These are phyloP conservation scores for Rubia peregrina DNA, from an alignment of 305 asterid genomes.

Conservation along the genomic window DNA sequence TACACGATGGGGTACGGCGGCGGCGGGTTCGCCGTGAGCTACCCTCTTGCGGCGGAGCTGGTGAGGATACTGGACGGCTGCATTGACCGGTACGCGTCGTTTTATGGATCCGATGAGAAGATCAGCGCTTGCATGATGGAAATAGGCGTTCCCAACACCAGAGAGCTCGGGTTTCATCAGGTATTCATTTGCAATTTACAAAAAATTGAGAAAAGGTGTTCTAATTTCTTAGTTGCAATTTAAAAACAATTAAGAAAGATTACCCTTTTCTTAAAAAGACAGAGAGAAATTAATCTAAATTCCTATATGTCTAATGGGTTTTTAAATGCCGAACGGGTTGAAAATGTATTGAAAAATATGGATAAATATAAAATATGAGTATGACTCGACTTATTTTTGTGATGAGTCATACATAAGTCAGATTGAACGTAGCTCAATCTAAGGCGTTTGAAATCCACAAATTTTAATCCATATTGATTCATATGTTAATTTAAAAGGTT, in stretches of 20 bases:
- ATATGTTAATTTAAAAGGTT: too few relatives aligned
- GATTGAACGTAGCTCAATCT: too few relatives aligned
- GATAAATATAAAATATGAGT: too few relatives aligned
- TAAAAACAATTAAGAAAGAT: not conserved
- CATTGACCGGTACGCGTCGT: slow-evolving; percentile 57
- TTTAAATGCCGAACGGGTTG: too few relatives aligned
- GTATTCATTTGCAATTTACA: slow-evolving; percentile 17
- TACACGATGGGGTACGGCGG: slow-evolving; percentile 84
- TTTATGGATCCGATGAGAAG: slow-evolving; percentile 80
- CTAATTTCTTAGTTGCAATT: not conserved
- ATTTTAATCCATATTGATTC: too few relatives aligned
- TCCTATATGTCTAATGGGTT: not conserved
- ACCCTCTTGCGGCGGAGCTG: slow-evolving; percentile 63
- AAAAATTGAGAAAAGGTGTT: too few relatives aligned
- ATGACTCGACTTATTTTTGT: too few relatives aligned
- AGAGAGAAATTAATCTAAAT: slow-evolving; percentile 3
- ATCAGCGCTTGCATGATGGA: slow-evolving; percentile 65
- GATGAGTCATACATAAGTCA: too few relatives aligned
- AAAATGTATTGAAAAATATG: not conserved
- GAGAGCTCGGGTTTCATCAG: slow-evolving; percentile 88
- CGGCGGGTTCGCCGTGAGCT: slow-evolving; percentile 80
- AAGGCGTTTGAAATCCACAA: too few relatives aligned
- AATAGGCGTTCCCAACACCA: slow-evolving; percentile 66
- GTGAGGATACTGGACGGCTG: slow-evolving; percentile 64
- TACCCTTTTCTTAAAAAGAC: too few relatives aligned